phyloP scores from a whole-genome alignment of 108 stramenopile species.

The Fragilaria crotonensis region DNA sequence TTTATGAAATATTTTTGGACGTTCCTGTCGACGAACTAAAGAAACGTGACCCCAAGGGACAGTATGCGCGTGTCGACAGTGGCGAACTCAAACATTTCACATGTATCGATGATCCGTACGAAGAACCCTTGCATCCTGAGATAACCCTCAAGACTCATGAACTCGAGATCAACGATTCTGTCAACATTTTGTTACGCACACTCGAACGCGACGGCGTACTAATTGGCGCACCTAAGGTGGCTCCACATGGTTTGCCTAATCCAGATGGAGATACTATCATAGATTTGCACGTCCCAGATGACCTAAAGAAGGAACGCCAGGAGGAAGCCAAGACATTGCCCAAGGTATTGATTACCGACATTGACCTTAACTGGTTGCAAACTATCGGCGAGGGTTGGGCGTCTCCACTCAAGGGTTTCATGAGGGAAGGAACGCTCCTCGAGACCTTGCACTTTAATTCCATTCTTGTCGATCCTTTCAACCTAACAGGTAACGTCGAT shows the following conservation, averaged over 20 bases:
- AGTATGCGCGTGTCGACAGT: conserved; percentile 75
- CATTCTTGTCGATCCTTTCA: conserved; percentile 93
- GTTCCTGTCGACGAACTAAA: conserved; percentile 91
- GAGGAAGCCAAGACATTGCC: conserved; percentile 85
- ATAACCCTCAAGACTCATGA: conserved; percentile 89
- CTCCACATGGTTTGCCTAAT: conserved; percentile 87
- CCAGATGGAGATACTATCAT: conserved; percentile 95
- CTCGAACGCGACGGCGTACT: conserved; percentile 90
- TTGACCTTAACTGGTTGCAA: conserved; percentile 97
- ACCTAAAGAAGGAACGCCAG: conserved; percentile 35
- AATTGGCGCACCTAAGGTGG: conserved; percentile 85
- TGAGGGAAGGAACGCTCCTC: conserved; percentile 95
- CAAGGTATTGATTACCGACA: conserved; percentile 92
- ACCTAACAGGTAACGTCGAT: conserved; percentile 77
- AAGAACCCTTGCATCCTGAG: conserved; percentile 87
- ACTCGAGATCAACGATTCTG: conserved; percentile 88
- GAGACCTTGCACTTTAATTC: conserved; percentile 97
- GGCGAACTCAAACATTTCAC: conserved; percentile 98
- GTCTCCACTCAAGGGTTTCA: conserved; percentile 95
- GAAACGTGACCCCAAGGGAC: conserved; percentile 85
- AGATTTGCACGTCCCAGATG: conserved; percentile 81
- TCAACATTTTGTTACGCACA: conserved; percentile 75
- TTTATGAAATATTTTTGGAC: conserved; percentile 98
- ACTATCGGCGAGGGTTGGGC: conserved; percentile 98
- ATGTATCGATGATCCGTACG: conserved; percentile 98